Evolutionary conservation across 2,329 filamentous ascomycete species (phyloP), one percentile per base, ranked within the genome.

Genomic region (Alternaria postmessia): DNA sequence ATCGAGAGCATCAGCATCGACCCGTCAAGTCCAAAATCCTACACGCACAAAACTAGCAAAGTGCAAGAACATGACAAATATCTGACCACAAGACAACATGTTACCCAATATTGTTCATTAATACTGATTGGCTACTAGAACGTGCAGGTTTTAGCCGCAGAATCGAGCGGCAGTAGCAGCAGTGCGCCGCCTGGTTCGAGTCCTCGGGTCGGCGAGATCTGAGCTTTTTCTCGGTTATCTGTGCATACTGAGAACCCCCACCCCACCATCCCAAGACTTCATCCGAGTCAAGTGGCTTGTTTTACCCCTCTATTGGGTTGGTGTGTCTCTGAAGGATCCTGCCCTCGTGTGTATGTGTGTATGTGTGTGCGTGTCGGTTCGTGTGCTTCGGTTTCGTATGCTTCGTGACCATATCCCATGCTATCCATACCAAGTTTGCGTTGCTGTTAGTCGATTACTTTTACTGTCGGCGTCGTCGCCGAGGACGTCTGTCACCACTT

Each of bases 181-280:
- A 32, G 41, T 28, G 28, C 48, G 43, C 43, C 54, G 41, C 43
- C 42, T 57, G 41, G 47, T 54, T 59, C 38, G 39, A 53, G 34
- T 54, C 42, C 38, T 51, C 52, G 57, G 57, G 57, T 51, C 57
- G 51, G 44, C 46, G 52, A 60, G 57, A 60, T 60, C 57, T 60
- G 47, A 57, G 44, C 51, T 54, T 55, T 44, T 51, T 57, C 57
- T 60, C 57, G 57, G 57, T 60, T 57, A 60, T 60, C 57, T 60
- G 41, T 51, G 32, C 41, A 46, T 46, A 46, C 54, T 44, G 22
- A 44, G n/a, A 44, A 47, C 48, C 48, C 54, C 54, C 46, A 43
- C 42, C 60, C 47, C 26, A 41, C 46, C 65, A 55, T 51, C 47
- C 61, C 54, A 65, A 64, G 62, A 64, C 66, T 65, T 69, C 64